Evolutionary conservation across 768 basidiomycete genomes (phyloP).

Genomic region (Mycena vitilis): DNA sequence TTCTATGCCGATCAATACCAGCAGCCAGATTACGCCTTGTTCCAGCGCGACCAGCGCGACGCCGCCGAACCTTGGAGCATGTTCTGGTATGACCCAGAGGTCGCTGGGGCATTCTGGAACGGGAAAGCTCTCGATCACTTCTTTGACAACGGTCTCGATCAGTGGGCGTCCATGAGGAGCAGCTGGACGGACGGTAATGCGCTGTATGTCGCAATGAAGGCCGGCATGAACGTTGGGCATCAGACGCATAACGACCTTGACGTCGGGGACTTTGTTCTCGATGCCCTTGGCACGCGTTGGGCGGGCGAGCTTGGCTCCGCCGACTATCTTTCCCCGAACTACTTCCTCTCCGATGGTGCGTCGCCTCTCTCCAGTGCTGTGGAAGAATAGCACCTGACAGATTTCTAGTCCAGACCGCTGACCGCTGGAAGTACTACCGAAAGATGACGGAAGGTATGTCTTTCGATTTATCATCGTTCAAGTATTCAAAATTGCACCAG

Average conservation of each 20-base stretch:
- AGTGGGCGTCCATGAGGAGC: conserved; percentile 92
- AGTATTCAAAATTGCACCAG: no score
- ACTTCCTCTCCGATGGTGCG: conserved; percentile 79
- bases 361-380: conserved; percentile 74
- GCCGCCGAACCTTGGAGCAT: conserved; percentile 87
- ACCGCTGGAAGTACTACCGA: conserved; percentile 93
- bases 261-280: conserved; percentile 93
- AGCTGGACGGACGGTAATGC: conserved; percentile 92
- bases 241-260: conserved; percentile 98
- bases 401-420: conserved; percentile 60
- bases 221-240: conserved; percentile 80
- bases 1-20: conserved; percentile 80
- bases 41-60: conserved; percentile 91
- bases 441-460: conserved; percentile 88
- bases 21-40: conserved; percentile 80
- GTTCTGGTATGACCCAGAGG: conserved; percentile 92
- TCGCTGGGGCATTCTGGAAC: conserved; percentile 93
- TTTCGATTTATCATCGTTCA: no score
- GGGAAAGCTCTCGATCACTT: conserved; percentile 82
- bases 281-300: conserved; percentile 94
- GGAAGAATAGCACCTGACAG: conserved; percentile 49
- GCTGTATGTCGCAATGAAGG: conserved; percentile 91
- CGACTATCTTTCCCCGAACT: conserved; percentile 18
- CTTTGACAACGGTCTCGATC: conserved; percentile 78
- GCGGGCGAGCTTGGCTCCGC: conserved; percentile 85